phyloP scores from a whole-genome alignment of 306 rosid species.

The Coriaria nepalensis region DNA sequence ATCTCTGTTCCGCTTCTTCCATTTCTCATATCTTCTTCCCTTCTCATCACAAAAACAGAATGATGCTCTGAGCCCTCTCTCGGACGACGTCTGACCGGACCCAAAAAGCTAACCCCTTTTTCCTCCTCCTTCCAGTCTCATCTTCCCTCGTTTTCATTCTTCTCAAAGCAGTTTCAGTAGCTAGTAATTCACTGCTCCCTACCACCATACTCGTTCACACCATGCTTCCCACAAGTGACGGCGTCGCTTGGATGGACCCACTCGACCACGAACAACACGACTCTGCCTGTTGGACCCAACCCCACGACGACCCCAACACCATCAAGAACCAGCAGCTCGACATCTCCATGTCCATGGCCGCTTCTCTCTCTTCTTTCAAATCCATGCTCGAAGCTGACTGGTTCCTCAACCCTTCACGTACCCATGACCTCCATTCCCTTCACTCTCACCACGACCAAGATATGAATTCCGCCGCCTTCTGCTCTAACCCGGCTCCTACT shows the following conservation, averaged over 20 bases:
- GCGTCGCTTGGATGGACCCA: conserved; percentile 36
- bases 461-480: conserved; percentile 25
- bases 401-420: conserved; percentile 28
- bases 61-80: not conserved
- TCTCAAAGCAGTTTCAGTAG: not conserved
- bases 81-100: too few relatives aligned
- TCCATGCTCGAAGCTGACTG: conserved; percentile 68
- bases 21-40: conserved; percentile 7
- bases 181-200: too few relatives aligned
- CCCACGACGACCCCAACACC: conserved; percentile 13
- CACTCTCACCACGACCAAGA: conserved; percentile 9
- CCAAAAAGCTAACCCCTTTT: conserved; percentile 17
- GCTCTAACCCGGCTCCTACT: conserved; percentile 18
- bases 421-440: conserved; percentile 18
- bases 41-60: conserved; percentile 8
- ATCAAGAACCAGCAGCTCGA: conserved; percentile 4
- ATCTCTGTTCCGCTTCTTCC: not conserved
- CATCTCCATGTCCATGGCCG: conserved; percentile 26
- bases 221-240: conserved; percentile 31
- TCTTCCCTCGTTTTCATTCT: not conserved
- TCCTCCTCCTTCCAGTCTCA: conserved; percentile 1
- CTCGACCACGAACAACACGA: conserved; percentile 22
- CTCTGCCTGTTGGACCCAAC: conserved; percentile 40
- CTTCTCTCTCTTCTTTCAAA: conserved; percentile 50
- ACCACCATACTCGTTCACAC: too few relatives aligned